Percentiles rank a stretch among this genome's conserved stretches.
Evolutionary conservation across 164 flowering plant genomes (phyloP).

Genomic region (Magnolia kwangsiensis): DNA sequence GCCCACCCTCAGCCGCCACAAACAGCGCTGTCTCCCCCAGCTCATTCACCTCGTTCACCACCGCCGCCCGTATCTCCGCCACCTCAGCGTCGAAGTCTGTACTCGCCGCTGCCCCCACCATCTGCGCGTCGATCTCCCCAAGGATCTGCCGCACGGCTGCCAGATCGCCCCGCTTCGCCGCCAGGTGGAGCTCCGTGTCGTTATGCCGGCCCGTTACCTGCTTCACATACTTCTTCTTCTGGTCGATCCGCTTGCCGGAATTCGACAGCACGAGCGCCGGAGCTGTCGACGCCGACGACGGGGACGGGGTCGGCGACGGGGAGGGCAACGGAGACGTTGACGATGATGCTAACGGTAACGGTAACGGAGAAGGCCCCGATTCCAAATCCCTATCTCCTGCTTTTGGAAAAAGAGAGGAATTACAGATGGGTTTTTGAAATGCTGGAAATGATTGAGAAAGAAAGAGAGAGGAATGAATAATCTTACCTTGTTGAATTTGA

Average conservation of each 20-base stretch:
- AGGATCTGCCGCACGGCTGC: slow-evolving; percentile 58
- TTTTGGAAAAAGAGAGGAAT: not conserved
- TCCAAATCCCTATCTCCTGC: not conserved
- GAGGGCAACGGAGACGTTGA: not conserved
- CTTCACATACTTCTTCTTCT: slow-evolving; percentile 73
- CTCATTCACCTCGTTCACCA: slow-evolving; percentile 55
- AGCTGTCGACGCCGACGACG: not conserved
- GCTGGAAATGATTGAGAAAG: not conserved
- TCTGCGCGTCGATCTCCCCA: slow-evolving; percentile 60
- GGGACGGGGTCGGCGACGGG: slow-evolving; percentile 3
- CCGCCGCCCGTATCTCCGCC: slow-evolving; percentile 47
- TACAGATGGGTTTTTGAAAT: not conserved
- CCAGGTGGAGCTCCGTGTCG: slow-evolving; percentile 84
- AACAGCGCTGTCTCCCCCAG: slow-evolving; percentile 49
- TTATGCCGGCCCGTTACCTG: slow-evolving; percentile 84
- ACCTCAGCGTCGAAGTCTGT: slow-evolving; percentile 78
- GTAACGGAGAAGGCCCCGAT: not conserved
- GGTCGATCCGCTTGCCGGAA: slow-evolving; percentile 71
- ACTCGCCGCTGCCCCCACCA: slow-evolving; percentile 44
- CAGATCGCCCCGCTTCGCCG: slow-evolving; percentile 69
- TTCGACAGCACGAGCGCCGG: slow-evolving; percentile 42
- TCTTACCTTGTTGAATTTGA: not conserved
- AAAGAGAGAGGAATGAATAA: too few species aligned
- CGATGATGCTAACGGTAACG: not conserved
- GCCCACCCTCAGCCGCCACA: slow-evolving; percentile 45